Evolutionary conservation across 2,329 filamentous ascomycete species (phyloP), one percentile per base, ranked within the genome.

Genomic region (Neofusicoccum ribis): DNA sequence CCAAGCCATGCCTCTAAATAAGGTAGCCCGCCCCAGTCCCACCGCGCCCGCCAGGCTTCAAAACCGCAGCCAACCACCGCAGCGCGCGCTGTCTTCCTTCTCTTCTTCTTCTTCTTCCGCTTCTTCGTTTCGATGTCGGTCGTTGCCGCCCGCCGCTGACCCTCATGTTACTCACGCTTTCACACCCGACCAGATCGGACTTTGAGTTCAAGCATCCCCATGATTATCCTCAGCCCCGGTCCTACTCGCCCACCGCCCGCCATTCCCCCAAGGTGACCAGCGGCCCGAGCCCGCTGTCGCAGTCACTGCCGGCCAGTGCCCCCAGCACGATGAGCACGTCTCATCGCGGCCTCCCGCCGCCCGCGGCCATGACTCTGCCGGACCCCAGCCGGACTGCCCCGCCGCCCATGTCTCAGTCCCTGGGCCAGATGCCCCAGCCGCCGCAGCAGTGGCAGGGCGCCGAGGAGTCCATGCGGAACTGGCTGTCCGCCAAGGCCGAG

Each of bases 281-380:
- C 71, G 77, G 78, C 69, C 72, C 71, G 70, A 73, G 75, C 67
- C 73, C 72, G 67, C 72, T 58, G 17, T 46, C 44, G 23, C 37
- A 56, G 20, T 65, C 78, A 74, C 77, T 81, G 74, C 75, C 74
- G 74, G 77, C 72, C 73, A 78, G 76, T 75, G 74, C 72, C 67
- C 75, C 74, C 69, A 73, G 74, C 71, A 79, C 70, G 60, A 84
- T 84, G 82, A 78, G 81, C 68, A 82, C 80, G 62, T 79, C 82
- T 71, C 83, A 85, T 74, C 79, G 83, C 72, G 83, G 83, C 59
- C 75, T 85, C 51, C 83, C 83, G 74, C 83, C 82, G 68, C 83
- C 82, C 36, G 80, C 82, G 68, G 81, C 82, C 65, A 84, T 85
- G 82, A 79, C 81, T 61, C 74, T 84, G 68, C 80, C 81, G 65